Base-by-base conservation (phyloP, 441 rosid species). In the Bocquillonia castaneifolia region DNA sequence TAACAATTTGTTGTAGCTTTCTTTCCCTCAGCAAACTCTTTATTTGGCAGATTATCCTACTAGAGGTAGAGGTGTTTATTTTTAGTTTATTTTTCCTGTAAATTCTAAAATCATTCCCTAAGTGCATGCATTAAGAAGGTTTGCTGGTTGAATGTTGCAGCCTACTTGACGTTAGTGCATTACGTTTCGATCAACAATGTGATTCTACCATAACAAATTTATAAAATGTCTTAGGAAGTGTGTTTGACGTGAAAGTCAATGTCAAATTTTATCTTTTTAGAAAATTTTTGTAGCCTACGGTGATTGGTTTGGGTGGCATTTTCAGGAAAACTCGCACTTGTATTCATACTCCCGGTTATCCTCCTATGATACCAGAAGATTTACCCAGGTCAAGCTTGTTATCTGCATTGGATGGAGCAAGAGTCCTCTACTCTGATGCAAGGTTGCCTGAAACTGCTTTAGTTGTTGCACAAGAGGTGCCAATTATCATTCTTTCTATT, bases 251-350 rank as follows among this genome's bases (percentile, higher is more conserved):
- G n/a, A n/a, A n/a, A n/a, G n/a, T n/a, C n/a, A n/a, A n/a, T n/a
- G n/a, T n/a, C n/a, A n/a, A n/a, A n/a, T n/a, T n/a, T n/a, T n/a
- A n/a, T n/a, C n/a, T n/a, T n/a, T n/a, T n/a, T n/a, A n/a, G n/a
- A n/a, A n/a, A n/a, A n/a, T n/a, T n/a, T n/a, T n/a, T n/a, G n/a
- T n/a, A n/a, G n/a, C n/a, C n/a, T n/a, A n/a, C n/a, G n/a, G n/a
- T n/a, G n/a, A n/a, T n/a, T n/a, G n/a, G n/a, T n/a, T n/a, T n/a
- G n/a, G n/a, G 8, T 58, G 15, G 63, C 40, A 25, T 64, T 78
- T 74, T 36, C 82, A 93, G 99, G 85, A 86, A 89, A 81, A 88
- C 99, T 51, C 93, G 99, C 26, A 93, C 97, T 26, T 93, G 99
- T 71, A 93, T 91, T 64, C 93, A 89, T 75, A 91, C 96, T 28